These are phyloP conservation scores for Diaporthe eres DNA, from an alignment of 2,329 filamentous ascomycete species.

Conservation along the genomic window DNA sequence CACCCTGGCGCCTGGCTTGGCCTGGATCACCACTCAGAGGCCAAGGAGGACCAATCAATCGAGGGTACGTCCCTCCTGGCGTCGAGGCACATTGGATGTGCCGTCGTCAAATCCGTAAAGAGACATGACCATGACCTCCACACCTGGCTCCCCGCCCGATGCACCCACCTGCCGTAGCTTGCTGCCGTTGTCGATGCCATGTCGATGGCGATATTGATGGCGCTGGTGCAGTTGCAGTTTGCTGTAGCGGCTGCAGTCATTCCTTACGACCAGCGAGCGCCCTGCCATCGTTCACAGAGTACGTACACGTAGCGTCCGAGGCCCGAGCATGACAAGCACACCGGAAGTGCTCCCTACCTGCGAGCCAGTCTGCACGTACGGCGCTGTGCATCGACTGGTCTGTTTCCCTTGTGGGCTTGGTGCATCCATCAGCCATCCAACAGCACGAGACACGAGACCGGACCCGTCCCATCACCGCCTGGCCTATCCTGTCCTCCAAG, in stretches of 20 bases:
- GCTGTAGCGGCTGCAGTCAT: slow-evolving; percentile 11
- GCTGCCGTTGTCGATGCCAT: slow-evolving; percentile 12
- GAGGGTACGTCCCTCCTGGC: background rate
- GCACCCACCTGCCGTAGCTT: slow-evolving; percentile 18
- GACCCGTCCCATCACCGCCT: slow-evolving; percentile 10
- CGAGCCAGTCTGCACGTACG: background rate
- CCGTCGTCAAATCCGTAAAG: slow-evolving; percentile 1
- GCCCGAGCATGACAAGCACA: slow-evolving; percentile 17
- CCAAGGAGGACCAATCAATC: slow-evolving; percentile 3
- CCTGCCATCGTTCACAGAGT: slow-evolving; percentile 2
- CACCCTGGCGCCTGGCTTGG: slow-evolving; percentile 17
- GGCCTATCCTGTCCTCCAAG: background rate
- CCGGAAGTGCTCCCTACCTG: background rate
- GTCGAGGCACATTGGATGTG: background rate
- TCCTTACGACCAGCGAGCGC: background rate
- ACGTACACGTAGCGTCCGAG: background rate
- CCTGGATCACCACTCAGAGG: slow-evolving; percentile 1
- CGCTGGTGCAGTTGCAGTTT: background rate
- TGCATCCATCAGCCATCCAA: slow-evolving; percentile 22
- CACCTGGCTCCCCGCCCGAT: background rate
- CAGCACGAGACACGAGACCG: slow-evolving; percentile 30
- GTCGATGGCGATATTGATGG: slow-evolving; percentile 10
- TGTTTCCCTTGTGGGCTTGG: slow-evolving; percentile 2
- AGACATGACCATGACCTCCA: slow-evolving; percentile 11
- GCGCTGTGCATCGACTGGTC: slow-evolving; percentile 10